Evolutionary conservation across 257 asterid species (phyloP), one percentile per base, ranked within the genome.

Genomic region (Nicotiana sylvestris): DNA sequence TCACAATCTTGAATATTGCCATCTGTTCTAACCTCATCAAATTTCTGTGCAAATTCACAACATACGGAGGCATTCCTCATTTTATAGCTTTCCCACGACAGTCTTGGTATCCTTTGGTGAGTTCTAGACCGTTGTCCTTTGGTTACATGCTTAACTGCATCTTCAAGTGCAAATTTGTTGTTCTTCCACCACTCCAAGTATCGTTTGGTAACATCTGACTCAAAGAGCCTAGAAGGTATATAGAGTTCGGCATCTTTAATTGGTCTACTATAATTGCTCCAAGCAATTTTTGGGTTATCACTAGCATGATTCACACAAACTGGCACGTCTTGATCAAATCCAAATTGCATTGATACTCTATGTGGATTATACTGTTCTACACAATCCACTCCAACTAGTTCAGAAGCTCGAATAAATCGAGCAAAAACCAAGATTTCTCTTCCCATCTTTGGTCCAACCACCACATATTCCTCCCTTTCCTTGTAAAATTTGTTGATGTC

Each of bases 311-410:
- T 58, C 21, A 88, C 83, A 61, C 16, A 10, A 1, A 56, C 84
- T 0, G 88, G 91, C 76, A 87, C 43, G 65, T 89, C 91, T 84
- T 89, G 89, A 66, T 89, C 90, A 16, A 76, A 78, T 6, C 88
- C 90, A 51, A 89, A 89, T 82, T 89, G 90, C 85, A 80, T 79
- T 39, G 86, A 83, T 16, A 89, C 90, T n/a, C 88, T 81, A 55
- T 87, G 86, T 1, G 90, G 89, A 56, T 83, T 77, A 58, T 89
- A 87, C 5, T 76, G 86, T 77, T 89, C 90, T 16, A 84, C 5
- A 77, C 86, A 83, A 27, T 81, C 87, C 4, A 81, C 10, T 51
- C 89, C 87, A 33, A 86, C 90, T 2, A 87, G 83, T 70, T 89
- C 86, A 66, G 76, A 27, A 33, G 60, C 80, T 64, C 86, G 80